Evolutionary conservation across 495 filamentous ascomycete species (phyloP), one percentile per base, ranked within the genome.

Genomic region (Podospora anserina): DNA sequence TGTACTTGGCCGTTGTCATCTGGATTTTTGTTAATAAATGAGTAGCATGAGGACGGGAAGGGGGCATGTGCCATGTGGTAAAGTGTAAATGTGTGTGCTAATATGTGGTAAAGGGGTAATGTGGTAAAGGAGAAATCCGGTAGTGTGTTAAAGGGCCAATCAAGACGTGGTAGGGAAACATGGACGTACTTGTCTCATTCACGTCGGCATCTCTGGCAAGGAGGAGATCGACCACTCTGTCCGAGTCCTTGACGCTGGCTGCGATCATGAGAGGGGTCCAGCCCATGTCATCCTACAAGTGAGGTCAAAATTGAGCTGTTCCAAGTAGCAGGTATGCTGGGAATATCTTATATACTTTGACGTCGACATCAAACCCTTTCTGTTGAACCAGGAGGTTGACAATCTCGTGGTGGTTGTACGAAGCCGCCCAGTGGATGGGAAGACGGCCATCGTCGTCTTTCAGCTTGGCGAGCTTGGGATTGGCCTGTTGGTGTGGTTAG

Each of bases 201-300:
- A 94, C 90, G 69, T 97, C 93, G 2, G 93, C 93, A 34, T 85
- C 92, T 73, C 90, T 92, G n/a, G 82, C 77, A 0, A 99, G 83
- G 3, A 98, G 84, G 5, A 97, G 77, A 34, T 94, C 88, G 15
- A 96, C 84, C 5, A 91, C 72, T 2, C 82, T 82, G 30, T 92
- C 91, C 28, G 81, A 85, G 63, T 91, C 90, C 70, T 89, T 89
- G 49, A 96, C 83, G 69, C 89, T 93, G 11, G 90, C 86, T 11
- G 94, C 91, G 64, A 97, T 97, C 94, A 97, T 97, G 27, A 97
- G 83, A 1, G 92, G 90, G 13, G 94, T 96, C 95, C 95, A 99
- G 64, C 94, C 94, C 9, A 88, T 89, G 19, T 89, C 93, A 76
- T 99, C 95, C 88, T 92, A 70, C 5, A 11, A 3, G 15, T 13